phyloP scores from a whole-genome alignment of 2,329 filamentous ascomycete species.

The Thielaviopsis ethacetica region DNA sequence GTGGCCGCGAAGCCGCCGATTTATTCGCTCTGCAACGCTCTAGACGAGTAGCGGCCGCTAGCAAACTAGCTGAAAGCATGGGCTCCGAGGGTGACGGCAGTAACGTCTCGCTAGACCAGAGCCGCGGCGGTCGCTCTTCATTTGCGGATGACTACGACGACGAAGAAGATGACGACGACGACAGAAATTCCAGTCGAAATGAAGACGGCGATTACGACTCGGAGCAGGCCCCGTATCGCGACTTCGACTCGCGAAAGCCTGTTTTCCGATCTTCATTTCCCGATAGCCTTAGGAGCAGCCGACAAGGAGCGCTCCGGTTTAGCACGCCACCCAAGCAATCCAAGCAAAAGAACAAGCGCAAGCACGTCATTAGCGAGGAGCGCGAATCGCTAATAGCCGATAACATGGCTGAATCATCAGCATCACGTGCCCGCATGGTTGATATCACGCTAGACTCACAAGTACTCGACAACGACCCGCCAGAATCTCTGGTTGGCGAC shows the following conservation, averaged over 20 bases:
- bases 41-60: constrained; percentile 71
- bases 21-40: constrained; percentile 83
- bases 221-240: too few relatives aligned
- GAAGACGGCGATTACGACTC: too few relatives aligned
- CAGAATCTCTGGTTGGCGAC: constrained; percentile 42
- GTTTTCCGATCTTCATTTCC: constrained; percentile 12
- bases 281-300: constrained; percentile 46
- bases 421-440: constrained; percentile 52
- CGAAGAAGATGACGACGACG: constrained; percentile 14
- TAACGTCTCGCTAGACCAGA: constrained; percentile 36
- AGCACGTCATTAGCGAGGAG: constrained; percentile 25
- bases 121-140: constrained; percentile 20
- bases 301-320: constrained; percentile 28
- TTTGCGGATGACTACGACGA: constrained; percentile 17
- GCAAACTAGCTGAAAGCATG: constrained; percentile 68
- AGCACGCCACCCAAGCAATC: background rate
- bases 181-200: background rate
- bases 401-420: background rate
- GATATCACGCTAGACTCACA: constrained; percentile 70
- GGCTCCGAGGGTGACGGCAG: constrained; percentile 63
- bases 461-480: constrained; percentile 41
- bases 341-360: constrained; percentile 14
- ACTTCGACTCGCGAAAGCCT: constrained; percentile 5
- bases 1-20: constrained; percentile 83
- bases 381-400: constrained; percentile 22